These are phyloP conservation scores for Paspalum vaginatum DNA, from an alignment of 176 grass and related monocot genomes.

Conservation along the genomic window DNA sequence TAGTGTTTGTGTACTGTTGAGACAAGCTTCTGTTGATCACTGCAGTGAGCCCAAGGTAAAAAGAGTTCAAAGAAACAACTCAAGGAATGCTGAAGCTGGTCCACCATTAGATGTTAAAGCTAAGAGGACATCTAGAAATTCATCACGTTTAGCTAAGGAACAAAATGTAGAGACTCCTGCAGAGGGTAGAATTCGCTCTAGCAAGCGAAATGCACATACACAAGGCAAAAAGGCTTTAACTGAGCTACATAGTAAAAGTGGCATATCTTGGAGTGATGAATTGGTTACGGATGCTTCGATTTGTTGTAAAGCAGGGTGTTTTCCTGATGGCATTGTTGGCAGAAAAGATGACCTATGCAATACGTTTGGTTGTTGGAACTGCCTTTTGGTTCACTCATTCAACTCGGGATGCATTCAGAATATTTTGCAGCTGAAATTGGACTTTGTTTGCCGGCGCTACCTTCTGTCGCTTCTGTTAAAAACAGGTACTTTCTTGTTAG, in stretches of 20 bases:
- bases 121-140: constrained; percentile 46
- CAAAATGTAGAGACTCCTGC: constrained; percentile 25
- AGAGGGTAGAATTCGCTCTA: constrained; percentile 48
- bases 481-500: constrained; percentile 61
- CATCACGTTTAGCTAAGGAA: constrained; percentile 41
- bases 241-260: constrained; percentile 35
- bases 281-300: constrained; percentile 23
- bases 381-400: constrained; percentile 54
- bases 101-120: constrained; percentile 40
- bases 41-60: not conserved
- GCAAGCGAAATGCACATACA: constrained; percentile 18
- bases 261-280: constrained; percentile 7
- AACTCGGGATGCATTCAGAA: constrained; percentile 57
- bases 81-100: constrained; percentile 32
- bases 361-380: constrained; percentile 73
- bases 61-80: constrained; percentile 19
- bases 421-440: constrained; percentile 61
- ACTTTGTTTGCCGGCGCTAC: constrained; percentile 46
- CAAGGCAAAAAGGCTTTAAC: constrained; percentile 35
- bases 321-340: constrained; percentile 10
- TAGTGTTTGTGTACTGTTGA: constrained; percentile 41
- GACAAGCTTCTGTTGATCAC: constrained; percentile 3
- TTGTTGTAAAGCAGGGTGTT: constrained; percentile 20
- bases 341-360: constrained; percentile 39
- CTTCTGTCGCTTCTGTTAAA: constrained; percentile 68